These are phyloP conservation scores for Nakazawaea peltata DNA, from an alignment of 805 yeast genomes.

Conservation along the genomic window DNA sequence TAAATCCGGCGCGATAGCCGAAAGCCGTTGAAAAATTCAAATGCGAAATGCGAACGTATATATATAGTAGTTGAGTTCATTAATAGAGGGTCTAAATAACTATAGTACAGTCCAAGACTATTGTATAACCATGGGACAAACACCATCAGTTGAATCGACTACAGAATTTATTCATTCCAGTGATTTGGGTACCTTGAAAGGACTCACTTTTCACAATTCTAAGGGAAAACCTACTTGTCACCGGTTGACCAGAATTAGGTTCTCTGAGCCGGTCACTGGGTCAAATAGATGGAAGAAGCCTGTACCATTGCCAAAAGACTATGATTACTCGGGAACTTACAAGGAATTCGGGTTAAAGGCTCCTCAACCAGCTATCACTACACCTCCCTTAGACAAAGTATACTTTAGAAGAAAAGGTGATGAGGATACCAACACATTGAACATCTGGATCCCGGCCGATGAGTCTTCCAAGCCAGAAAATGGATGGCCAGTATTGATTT, in stretches of 20 bases:
- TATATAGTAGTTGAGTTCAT: too few species aligned
- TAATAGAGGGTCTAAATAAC: too few species aligned
- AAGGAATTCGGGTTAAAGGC: constrained; percentile 24
- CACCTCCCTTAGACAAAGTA: constrained; percentile 14
- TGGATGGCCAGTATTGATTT: constrained; percentile 35
- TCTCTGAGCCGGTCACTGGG: constrained; percentile 2
- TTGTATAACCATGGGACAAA: constrained; percentile 6
- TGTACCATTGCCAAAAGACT: constrained; percentile 20
- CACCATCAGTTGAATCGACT: constrained; percentile 5
- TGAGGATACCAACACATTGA: constrained; percentile 26
- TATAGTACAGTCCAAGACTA: too few species aligned
- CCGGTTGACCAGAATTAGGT: constrained; percentile 6
- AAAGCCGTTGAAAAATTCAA: too few species aligned
- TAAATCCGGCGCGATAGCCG: too few species aligned
- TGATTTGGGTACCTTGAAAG: constrained; percentile 5
- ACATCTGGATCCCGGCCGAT: constrained; percentile 30
- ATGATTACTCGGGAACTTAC: constrained; percentile 31
- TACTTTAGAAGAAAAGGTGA: constrained; percentile 14
- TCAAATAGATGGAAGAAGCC: constrained; percentile 6
- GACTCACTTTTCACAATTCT: constrained; percentile 4
- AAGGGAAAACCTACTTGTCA: constrained; percentile 6
- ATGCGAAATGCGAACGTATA: not conserved
- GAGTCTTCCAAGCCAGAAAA: constrained; percentile 22
- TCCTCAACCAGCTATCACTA: constrained; percentile 28
- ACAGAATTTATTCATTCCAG: constrained; percentile 1